Conservation (phyloP, 495 filamentous ascomycete genomes). For the Chaetomium fimeti region DNA sequence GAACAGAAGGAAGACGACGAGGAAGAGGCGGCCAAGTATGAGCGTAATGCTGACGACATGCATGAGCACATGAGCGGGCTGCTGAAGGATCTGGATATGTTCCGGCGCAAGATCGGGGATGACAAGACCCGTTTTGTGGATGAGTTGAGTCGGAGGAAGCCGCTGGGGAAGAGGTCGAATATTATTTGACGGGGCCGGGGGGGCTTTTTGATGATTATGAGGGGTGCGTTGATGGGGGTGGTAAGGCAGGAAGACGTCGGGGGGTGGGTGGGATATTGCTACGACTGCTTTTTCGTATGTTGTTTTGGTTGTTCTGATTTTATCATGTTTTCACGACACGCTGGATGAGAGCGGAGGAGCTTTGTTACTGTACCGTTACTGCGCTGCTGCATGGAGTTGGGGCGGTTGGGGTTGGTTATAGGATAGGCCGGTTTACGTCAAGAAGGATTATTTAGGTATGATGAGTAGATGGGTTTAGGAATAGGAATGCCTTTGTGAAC, state of each 20-base stretch:
- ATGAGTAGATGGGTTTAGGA: neutral
- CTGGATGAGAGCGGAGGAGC: neutral
- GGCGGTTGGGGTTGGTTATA: neutral
- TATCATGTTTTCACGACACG: neutral
- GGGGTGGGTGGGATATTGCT: neutral
- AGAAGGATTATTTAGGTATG: neutral
- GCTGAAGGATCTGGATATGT: slow-evolving; percentile 73
- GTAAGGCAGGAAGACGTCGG: slow-evolving; percentile 7
- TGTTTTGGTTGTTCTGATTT: neutral
- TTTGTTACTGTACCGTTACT: slow-evolving; percentile 8
- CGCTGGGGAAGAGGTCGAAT: slow-evolving; percentile 33
- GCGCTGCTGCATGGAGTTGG: slow-evolving; percentile 15
- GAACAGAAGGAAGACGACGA: slow-evolving; percentile 8
- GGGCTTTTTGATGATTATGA: too few relatives aligned
- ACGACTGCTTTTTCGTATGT: neutral
- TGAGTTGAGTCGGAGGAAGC: slow-evolving; percentile 30
- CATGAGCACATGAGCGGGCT: slow-evolving; percentile 68
- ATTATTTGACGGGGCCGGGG: slow-evolving; percentile 9
- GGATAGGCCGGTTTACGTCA: neutral
- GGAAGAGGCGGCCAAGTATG: slow-evolving; percentile 40
- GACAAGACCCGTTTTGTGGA: slow-evolving; percentile 60
- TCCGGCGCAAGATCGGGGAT: slow-evolving; percentile 78
- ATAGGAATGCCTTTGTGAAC: neutral
- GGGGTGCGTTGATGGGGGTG: neutral
- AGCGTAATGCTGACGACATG: slow-evolving; percentile 58